These are phyloP conservation scores for Aspergillus saccharolyticus DNA, from an alignment of 495 filamentous ascomycete species.

Conservation along the genomic window DNA sequence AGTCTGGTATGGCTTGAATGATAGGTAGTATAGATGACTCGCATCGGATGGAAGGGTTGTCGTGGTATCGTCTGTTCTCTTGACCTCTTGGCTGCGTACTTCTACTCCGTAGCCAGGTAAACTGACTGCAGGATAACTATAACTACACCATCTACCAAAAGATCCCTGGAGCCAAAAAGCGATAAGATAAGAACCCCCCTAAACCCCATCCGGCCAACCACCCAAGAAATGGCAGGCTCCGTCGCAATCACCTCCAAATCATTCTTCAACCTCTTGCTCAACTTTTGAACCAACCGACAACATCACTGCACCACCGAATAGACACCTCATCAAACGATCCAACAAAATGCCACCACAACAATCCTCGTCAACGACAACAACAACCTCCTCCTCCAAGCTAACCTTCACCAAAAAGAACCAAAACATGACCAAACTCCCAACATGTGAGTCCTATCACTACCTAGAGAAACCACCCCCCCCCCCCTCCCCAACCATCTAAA, in stretches of 20 bases:
- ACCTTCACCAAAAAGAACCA: slow-evolving; percentile 40
- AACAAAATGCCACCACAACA: neutral
- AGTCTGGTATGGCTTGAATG: too few species aligned
- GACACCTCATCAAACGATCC: neutral
- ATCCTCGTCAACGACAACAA: neutral
- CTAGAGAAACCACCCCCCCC: neutral
- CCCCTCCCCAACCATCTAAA: slow-evolving; percentile 10
- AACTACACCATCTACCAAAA: too few species aligned
- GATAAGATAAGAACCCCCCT: neutral
- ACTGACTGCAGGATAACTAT: too few species aligned
- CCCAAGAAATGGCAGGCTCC: neutral
- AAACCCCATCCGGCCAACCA: neutral
- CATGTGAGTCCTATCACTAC: slow-evolving; percentile 21
- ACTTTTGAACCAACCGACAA: neutral
- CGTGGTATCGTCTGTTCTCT: too few species aligned
- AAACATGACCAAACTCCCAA: slow-evolving; percentile 34
- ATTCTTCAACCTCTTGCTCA: neutral
- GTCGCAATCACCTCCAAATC: neutral
- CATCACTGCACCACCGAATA: neutral
- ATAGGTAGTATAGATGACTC: too few species aligned
- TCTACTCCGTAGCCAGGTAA: too few species aligned
- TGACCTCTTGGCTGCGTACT: too few species aligned
- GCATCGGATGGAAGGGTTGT: too few species aligned
- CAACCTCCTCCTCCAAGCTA: slow-evolving; percentile 24
- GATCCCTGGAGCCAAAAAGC: neutral